Conservation (phyloP, 2,329 filamentous ascomycete genomes). For the Fusarium algeriense region DNA sequence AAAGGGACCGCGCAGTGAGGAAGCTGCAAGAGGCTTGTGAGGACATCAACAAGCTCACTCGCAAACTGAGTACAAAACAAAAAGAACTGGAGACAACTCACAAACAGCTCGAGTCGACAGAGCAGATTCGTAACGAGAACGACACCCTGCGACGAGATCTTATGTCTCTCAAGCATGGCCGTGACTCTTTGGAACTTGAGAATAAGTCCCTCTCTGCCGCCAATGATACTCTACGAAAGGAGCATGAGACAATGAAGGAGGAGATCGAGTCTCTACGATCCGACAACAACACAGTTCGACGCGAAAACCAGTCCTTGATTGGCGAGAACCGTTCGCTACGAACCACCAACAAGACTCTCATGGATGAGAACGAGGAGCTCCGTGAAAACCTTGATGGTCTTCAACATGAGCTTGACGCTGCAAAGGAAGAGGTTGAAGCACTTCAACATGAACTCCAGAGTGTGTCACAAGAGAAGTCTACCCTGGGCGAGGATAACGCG, state of each 20-base stretch:
- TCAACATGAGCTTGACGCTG: constrained; percentile 58
- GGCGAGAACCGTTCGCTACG: constrained; percentile 61
- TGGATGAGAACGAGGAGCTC: constrained; percentile 59
- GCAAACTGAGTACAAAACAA: constrained; percentile 57
- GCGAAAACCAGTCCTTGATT: constrained; percentile 58
- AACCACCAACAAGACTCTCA: constrained; percentile 55
- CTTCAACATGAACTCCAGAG: constrained; percentile 55
- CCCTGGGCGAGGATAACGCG: constrained; percentile 64
- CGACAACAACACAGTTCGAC: constrained; percentile 57
- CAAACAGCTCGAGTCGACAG: constrained; percentile 56
- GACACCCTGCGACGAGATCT: constrained; percentile 58
- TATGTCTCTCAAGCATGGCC: constrained; percentile 55
- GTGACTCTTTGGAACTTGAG: constrained; percentile 55
- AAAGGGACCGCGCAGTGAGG: constrained; percentile 73
- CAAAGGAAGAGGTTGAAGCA: constrained; percentile 56
- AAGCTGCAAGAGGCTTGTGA: constrained; percentile 72
- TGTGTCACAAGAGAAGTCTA: constrained; percentile 58
- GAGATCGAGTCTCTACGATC: constrained; percentile 58
- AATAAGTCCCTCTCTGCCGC: constrained; percentile 57
- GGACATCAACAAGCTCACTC: constrained; percentile 65
- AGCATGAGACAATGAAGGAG: constrained; percentile 53
- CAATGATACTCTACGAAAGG: constrained; percentile 55
- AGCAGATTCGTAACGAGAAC: constrained; percentile 56
- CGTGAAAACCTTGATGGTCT: constrained; percentile 56
- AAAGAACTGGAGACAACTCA: constrained; percentile 59